Percentiles rank a stretch among this genome's conserved stretches.
phyloP scores from a whole-genome alignment of 1,139 yeast species.

The Protomyces pachydermus region DNA sequence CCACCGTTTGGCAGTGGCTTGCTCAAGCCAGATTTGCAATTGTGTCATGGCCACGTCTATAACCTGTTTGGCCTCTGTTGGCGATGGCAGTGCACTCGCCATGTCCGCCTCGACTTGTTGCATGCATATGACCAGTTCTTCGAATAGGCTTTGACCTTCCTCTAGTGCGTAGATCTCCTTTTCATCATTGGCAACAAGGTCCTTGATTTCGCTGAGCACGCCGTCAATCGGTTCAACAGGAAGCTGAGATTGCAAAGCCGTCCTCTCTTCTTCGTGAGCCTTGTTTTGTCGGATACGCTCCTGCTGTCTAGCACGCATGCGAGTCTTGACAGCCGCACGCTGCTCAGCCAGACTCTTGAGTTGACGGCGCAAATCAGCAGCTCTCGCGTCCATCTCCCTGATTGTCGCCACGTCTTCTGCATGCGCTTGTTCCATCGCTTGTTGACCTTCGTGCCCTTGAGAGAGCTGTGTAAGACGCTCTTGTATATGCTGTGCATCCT shows the following conservation, averaged over 20 bases:
- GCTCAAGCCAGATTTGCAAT: background rate
- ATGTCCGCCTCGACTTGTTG: background rate
- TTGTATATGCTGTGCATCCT: background rate
- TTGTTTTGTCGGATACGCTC: background rate
- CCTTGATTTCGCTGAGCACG: background rate
- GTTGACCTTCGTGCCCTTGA: background rate
- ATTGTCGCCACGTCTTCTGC: background rate
- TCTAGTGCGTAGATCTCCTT: background rate
- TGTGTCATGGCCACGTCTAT: background rate
- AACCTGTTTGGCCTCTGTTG: background rate
- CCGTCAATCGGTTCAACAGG: background rate
- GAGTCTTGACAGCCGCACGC: background rate
- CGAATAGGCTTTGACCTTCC: background rate
- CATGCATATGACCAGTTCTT: background rate
- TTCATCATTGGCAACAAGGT: background rate
- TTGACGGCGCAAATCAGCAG: background rate
- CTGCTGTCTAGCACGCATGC: background rate
- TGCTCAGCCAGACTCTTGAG: background rate
- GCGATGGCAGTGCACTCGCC: background rate
- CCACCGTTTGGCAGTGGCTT: background rate
- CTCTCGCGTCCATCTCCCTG: background rate
- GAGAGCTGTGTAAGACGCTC: background rate
- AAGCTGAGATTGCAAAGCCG: background rate
- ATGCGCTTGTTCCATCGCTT: background rate
- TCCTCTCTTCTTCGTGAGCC: background rate